Conservation (phyloP, 2,329 filamentous ascomycete genomes). For the Aureobasidium sp. region DNA sequence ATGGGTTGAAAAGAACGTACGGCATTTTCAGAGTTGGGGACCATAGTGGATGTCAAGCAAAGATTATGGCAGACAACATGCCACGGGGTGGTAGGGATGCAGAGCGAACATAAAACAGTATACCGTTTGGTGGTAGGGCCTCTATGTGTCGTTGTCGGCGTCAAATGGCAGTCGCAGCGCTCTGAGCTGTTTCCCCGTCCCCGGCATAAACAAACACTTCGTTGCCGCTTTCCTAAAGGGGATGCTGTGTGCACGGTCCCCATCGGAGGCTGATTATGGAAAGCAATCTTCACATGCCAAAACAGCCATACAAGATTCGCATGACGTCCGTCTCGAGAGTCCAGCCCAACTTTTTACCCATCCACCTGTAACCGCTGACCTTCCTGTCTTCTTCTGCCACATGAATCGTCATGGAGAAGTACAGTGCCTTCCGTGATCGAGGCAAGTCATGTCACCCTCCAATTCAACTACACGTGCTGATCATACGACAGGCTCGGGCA, state of each 20-base stretch:
- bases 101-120: not conserved
- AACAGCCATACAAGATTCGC: not conserved
- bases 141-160: not conserved
- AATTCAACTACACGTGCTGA: slow-evolving; percentile 16
- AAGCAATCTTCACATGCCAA: not conserved
- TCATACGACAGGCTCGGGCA: slow-evolving; percentile 65
- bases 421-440: slow-evolving; percentile 84
- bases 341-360: slow-evolving; percentile 4
- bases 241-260: not conserved
- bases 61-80: not conserved
- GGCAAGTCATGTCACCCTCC: slow-evolving; percentile 42
- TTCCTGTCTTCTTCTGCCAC: not conserved
- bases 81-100: not conserved
- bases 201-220: slow-evolving; percentile 7
- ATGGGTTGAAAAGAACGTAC: not conserved
- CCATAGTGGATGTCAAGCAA: not conserved
- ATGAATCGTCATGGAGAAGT: slow-evolving; percentile 69
- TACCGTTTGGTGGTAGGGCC: not conserved
- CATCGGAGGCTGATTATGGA: not conserved
- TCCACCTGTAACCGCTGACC: not conserved
- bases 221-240: not conserved
- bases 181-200: not conserved
- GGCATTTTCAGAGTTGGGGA: slow-evolving; percentile 4
- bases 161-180: not conserved
- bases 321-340: slow-evolving; percentile 1